Percentiles rank a stretch among this genome's conserved stretches.
These are phyloP conservation scores for Candida koratica DNA, from an alignment of 805 yeast species.

Conservation along the genomic window DNA sequence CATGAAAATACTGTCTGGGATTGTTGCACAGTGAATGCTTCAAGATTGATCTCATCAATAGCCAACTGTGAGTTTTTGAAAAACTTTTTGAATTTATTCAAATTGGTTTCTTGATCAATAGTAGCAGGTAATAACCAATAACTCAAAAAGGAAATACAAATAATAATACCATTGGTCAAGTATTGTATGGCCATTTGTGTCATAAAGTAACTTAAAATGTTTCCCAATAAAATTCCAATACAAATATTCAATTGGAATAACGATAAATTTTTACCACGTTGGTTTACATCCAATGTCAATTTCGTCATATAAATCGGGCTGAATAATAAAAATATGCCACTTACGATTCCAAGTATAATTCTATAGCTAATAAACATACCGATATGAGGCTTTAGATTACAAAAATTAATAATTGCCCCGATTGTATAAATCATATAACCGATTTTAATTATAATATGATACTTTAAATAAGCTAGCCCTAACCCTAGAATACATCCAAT, in stretches of 20 bases:
- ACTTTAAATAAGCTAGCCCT: slow-evolving; percentile 10
- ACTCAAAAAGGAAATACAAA: slow-evolving; percentile 7
- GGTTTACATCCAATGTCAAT: slow-evolving; percentile 14
- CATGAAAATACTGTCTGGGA: slow-evolving; percentile 4
- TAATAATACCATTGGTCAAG: slow-evolving; percentile 6
- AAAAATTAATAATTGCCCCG: slow-evolving; percentile 16
- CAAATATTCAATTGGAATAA: slow-evolving; percentile 24
- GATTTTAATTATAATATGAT: slow-evolving; percentile 14
- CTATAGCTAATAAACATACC: slow-evolving; percentile 16
- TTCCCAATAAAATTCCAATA: slow-evolving; percentile 22
- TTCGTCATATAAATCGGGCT: slow-evolving; percentile 24
- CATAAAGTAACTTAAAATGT: slow-evolving; percentile 10
- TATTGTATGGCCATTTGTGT: slow-evolving; percentile 8
- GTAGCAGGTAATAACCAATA: slow-evolving; percentile 10
- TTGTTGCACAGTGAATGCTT: not conserved
- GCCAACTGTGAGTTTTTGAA: slow-evolving; percentile 1
- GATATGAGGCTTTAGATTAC: slow-evolving; percentile 4
- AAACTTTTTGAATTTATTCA: slow-evolving; percentile 2
- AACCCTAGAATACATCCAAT: slow-evolving; percentile 17
- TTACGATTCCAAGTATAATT: slow-evolving; percentile 19
- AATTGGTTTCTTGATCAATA: slow-evolving; percentile 9
- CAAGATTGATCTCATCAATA: not conserved
- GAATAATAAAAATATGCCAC: slow-evolving; percentile 23
- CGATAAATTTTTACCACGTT: slow-evolving; percentile 18
- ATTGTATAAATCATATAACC: slow-evolving; percentile 17